Percentiles rank a stretch among this genome's conserved stretches.
Evolutionary conservation across 495 filamentous ascomycete species (phyloP).

Genomic region (Hypoxylon cercidicola): DNA sequence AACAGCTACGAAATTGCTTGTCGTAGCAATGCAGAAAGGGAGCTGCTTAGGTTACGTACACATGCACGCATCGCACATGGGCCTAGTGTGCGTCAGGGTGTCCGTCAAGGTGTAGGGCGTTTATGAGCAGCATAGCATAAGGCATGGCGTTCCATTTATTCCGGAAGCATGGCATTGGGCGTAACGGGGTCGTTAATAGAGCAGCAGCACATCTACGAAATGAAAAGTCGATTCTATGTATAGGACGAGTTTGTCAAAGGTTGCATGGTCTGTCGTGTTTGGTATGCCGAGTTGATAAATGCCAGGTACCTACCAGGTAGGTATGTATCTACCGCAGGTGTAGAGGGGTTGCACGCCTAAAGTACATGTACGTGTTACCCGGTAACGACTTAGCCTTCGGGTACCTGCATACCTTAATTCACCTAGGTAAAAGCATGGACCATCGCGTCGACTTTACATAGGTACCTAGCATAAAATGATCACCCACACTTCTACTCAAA

Average conservation of each 20-base stretch:
- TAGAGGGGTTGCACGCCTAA: no score
- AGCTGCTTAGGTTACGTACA: neutral
- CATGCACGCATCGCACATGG: slow-evolving; percentile 11
- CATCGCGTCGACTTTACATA: neutral
- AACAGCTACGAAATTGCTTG: no score
- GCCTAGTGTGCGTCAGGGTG: neutral
- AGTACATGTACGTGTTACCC: no score
- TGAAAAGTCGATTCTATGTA: slow-evolving; percentile 1
- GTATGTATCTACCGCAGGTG: no score
- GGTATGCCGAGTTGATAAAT: no score
- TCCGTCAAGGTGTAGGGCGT: neutral
- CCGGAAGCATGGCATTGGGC: slow-evolving; percentile 22
- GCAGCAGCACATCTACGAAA: neutral
- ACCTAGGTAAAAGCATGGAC: neutral
- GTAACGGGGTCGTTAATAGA: slow-evolving; percentile 24
- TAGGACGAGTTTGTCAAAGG: no score
- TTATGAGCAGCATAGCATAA: slow-evolving; percentile 17
- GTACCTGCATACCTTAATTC: neutral
- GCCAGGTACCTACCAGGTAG: no score
- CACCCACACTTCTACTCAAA: no score
- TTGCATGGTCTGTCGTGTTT: no score
- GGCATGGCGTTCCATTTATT: slow-evolving; percentile 19
- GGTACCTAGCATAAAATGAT: no score
- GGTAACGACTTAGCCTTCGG: neutral
- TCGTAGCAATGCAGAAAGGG: no score